These are phyloP conservation scores for Xylaria sp. DNA, from an alignment of 2,329 filamentous ascomycete genomes.

Conservation along the genomic window DNA sequence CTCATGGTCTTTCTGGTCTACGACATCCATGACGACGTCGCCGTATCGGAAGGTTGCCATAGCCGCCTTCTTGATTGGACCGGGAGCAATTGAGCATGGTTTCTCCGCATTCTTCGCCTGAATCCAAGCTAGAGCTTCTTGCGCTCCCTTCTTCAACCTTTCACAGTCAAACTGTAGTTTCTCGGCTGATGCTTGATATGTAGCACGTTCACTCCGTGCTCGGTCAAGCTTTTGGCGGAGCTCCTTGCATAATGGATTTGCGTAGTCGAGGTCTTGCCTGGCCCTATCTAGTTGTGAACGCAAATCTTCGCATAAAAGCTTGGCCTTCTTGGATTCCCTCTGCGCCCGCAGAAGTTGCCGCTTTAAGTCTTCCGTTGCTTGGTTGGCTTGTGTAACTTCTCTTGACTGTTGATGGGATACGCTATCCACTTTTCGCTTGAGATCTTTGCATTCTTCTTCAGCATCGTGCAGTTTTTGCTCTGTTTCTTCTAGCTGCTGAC, in stretches of 20 bases:
- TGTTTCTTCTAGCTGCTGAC: constrained; percentile 63
- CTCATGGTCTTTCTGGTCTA: constrained; percentile 50
- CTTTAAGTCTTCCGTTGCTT: constrained; percentile 39
- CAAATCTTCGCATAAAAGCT: constrained; percentile 58
- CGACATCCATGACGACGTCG: constrained; percentile 63
- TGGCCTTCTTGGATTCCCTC: constrained; percentile 62
- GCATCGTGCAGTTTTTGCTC: constrained; percentile 75
- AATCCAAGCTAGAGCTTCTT: constrained; percentile 52
- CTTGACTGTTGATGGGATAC: constrained; percentile 51
- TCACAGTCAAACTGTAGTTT: constrained; percentile 64
- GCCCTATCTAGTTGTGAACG: constrained; percentile 43
- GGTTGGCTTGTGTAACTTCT: constrained; percentile 54
- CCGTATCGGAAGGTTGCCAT: constrained; percentile 51
- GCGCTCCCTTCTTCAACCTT: constrained; percentile 55
- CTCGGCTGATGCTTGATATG: constrained; percentile 64
- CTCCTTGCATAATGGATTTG: constrained; percentile 51
- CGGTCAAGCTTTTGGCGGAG: constrained; percentile 75
- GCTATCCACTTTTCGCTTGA: constrained; percentile 49
- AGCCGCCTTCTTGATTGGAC: constrained; percentile 39
- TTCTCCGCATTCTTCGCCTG: constrained; percentile 46
- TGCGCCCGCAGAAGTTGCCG: constrained; percentile 51
- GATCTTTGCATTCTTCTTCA: constrained; percentile 51
- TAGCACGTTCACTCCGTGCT: constrained; percentile 71
- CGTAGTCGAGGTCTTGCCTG: constrained; percentile 41
- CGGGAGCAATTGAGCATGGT: constrained; percentile 28